A percentile compares a stretch with the other conserved stretches of the same genome.
Conservation (phyloP, 2,329 filamentous ascomycete species). For the Thielaviopsis cerberus region DNA sequence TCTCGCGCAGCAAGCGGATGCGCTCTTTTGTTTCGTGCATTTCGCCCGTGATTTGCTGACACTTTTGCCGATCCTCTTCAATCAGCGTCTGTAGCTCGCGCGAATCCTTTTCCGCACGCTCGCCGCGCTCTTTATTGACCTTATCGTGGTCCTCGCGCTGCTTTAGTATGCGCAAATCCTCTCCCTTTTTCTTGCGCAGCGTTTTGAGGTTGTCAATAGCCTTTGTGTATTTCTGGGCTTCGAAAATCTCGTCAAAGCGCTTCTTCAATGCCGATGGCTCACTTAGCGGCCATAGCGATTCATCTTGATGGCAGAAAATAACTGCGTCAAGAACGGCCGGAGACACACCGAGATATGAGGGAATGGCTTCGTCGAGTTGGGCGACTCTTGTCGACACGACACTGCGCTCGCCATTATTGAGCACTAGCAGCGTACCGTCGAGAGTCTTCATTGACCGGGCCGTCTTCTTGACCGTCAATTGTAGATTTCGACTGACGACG, state of each 20-base stretch:
- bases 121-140: constrained; percentile 66
- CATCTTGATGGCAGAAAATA: constrained; percentile 97
- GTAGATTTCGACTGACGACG: constrained; percentile 66
- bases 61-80: constrained; percentile 38
- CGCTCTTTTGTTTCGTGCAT: constrained; percentile 40
- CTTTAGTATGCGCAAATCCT: constrained; percentile 54
- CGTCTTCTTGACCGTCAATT: constrained; percentile 72
- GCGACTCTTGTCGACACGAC: constrained; percentile 62
- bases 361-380: constrained; percentile 69
- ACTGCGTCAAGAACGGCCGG: constrained; percentile 80
- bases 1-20: constrained; percentile 48
- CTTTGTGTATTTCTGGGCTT: constrained; percentile 90
- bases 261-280: constrained; percentile 75
- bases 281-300: constrained; percentile 91
- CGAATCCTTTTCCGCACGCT: constrained; percentile 48
- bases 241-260: constrained; percentile 93
- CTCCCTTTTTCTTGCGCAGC: constrained; percentile 64
- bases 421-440: constrained; percentile 58
- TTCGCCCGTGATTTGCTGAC: constrained; percentile 37
- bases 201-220: constrained; percentile 88
- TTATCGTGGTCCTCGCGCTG: constrained; percentile 62
- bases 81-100: constrained; percentile 48
- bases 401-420: constrained; percentile 61
- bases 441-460: constrained; percentile 62
- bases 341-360: constrained; percentile 73